Evolutionary conservation across 306 rosid genomes (phyloP).

Genomic region (Datisca glomerata): DNA sequence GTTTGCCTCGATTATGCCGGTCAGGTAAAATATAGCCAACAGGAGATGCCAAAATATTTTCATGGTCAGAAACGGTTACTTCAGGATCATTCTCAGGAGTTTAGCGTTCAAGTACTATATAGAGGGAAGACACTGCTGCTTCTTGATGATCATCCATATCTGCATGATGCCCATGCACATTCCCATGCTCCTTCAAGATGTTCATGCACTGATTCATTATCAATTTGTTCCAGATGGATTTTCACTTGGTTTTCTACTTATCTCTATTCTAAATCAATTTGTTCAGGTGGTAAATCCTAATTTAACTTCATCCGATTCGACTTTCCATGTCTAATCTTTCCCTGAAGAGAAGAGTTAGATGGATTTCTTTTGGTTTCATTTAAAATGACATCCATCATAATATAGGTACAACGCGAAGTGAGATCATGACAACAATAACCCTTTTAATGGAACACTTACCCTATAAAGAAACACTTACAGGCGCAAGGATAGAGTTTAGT

Average conservation of each 20-base stretch:
- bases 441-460: no score
- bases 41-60: neutral
- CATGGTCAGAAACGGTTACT: neutral
- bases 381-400: no score
- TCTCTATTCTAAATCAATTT: neutral
- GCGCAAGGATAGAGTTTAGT: neutral
- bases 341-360: constrained; percentile 8
- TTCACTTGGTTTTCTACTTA: neutral
- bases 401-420: neutral
- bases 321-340: constrained; percentile 4
- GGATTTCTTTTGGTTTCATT: neutral
- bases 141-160: neutral
- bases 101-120: no score
- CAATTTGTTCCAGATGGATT: neutral
- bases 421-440: neutral
- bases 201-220: no score
- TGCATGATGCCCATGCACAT: no score
- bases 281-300: neutral
- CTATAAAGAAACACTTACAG: neutral
- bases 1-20: neutral
- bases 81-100: neutral
- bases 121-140: no score
- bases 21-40: neutral
- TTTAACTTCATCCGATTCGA: neutral
- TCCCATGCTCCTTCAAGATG: no score